A percentile compares a stretch with the other conserved stretches of the same genome.
Evolutionary conservation across 345 rosid species (phyloP).

Genomic region (Eucalyptus coolabah): DNA sequence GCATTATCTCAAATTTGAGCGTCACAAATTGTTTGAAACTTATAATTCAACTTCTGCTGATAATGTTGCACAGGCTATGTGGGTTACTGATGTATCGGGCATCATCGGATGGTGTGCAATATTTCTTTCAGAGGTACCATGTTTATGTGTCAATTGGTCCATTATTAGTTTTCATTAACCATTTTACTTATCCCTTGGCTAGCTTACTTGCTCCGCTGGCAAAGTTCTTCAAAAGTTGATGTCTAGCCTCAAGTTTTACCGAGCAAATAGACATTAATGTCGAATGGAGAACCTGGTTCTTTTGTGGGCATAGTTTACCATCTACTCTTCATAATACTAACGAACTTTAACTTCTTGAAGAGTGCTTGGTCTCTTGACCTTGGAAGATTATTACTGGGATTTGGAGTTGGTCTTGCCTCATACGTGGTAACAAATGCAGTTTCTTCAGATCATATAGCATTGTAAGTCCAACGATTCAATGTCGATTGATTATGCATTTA

Average conservation of each 20-base stretch:
- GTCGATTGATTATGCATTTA: background rate
- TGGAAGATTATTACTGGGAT: constrained; percentile 31
- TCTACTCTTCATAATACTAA: background rate
- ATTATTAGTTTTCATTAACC: background rate
- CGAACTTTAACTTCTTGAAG: background rate
- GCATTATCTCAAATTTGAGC: background rate
- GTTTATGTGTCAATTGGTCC: background rate
- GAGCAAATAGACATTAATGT: background rate
- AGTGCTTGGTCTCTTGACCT: constrained; percentile 18
- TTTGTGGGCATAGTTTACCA: background rate
- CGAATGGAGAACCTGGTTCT: background rate
- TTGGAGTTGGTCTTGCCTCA: constrained; percentile 24
- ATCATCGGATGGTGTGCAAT: constrained; percentile 40
- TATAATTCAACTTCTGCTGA: background rate
- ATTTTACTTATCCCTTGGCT: background rate
- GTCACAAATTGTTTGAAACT: background rate
- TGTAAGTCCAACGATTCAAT: background rate
- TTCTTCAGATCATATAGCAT: background rate
- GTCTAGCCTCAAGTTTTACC: background rate
- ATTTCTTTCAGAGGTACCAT: constrained; percentile 37
- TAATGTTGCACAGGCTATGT: constrained; percentile 23
- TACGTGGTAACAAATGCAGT: constrained; percentile 24
- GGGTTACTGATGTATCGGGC: constrained; percentile 18
- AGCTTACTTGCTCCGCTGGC: background rate
- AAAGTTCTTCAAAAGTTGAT: background rate